These are phyloP conservation scores for Sphagnum magellanicum DNA, from an alignment of 228 moss, liverwort and hornwort species.

Conservation along the genomic window DNA sequence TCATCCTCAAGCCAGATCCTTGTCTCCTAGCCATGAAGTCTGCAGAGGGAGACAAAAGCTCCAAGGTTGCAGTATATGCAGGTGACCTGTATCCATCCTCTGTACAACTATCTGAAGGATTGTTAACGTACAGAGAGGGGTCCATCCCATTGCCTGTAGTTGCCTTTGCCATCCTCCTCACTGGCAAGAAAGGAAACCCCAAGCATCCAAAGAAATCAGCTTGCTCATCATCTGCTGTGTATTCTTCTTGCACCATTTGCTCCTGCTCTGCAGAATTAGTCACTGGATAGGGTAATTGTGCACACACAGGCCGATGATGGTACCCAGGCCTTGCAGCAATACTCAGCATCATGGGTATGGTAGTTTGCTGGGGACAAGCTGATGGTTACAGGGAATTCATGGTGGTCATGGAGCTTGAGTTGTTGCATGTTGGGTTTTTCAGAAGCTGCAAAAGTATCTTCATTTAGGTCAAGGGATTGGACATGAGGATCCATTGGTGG, in stretches of 20 bases:
- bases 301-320: not conserved
- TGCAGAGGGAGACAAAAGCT: conserved; percentile 33
- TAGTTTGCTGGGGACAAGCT: too few species aligned
- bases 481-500: too few species aligned
- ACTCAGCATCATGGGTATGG: too few species aligned
- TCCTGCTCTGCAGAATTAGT: conserved; percentile 21
- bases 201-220: conserved; percentile 12
- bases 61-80: conserved; percentile 27
- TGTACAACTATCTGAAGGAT: conserved; percentile 1
- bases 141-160: not conserved
- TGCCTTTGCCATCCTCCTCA: conserved; percentile 9
- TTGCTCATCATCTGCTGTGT: conserved; percentile 14
- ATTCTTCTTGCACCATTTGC: conserved; percentile 4
- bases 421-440: too few species aligned
- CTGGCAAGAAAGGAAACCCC: conserved; percentile 13
- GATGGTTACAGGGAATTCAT: too few species aligned
- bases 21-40: conserved; percentile 16
- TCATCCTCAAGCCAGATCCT: conserved; percentile 6
- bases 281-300: conserved; percentile 39
- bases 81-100: conserved; percentile 26
- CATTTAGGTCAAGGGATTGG: too few species aligned
- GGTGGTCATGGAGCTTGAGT: too few species aligned
- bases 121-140: too few species aligned
- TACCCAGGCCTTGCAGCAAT: too few species aligned
- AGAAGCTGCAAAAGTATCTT: too few species aligned